These are phyloP conservation scores for Dorcoceras hygrometricum DNA, from an alignment of 257 asterid genomes.

Conservation along the genomic window DNA sequence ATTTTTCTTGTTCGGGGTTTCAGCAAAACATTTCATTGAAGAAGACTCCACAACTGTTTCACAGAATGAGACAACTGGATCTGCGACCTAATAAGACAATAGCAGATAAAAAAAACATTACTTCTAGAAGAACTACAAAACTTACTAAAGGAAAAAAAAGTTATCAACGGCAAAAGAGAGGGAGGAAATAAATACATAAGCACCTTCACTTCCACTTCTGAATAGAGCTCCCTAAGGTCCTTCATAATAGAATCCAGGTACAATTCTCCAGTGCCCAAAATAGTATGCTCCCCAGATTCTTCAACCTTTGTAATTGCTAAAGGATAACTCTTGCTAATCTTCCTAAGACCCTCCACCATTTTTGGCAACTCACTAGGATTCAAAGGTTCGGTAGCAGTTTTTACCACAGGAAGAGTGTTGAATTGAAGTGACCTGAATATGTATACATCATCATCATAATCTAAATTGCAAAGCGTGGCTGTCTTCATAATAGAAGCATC, in stretches of 20 bases:
- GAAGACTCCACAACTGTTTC: slow-evolving; percentile 98
- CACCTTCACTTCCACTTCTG: slow-evolving; percentile 99
- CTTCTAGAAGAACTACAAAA: slow-evolving; percentile 1
- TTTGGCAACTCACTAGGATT: slow-evolving; percentile 97
- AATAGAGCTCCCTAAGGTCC: slow-evolving; percentile 96
- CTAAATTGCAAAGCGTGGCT: slow-evolving; percentile 83
- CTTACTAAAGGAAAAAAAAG: neutral
- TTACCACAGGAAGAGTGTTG: slow-evolving; percentile 95
- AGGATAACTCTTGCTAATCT: slow-evolving; percentile 98
- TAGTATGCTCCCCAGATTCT: slow-evolving; percentile 98
- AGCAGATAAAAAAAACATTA: slow-evolving; percentile 15
- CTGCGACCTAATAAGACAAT: slow-evolving; percentile 71
- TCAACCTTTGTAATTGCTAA: slow-evolving; percentile 95
- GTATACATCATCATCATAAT: slow-evolving; percentile 77
- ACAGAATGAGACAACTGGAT: slow-evolving; percentile 97
- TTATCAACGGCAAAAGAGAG: neutral
- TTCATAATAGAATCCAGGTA: slow-evolving; percentile 96
- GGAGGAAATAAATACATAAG: slow-evolving; percentile 8
- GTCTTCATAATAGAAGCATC: slow-evolving; percentile 99
- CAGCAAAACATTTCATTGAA: slow-evolving; percentile 97
- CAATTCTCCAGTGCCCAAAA: slow-evolving; percentile 92
- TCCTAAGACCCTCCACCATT: slow-evolving; percentile 98
- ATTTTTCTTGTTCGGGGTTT: slow-evolving; percentile 95
- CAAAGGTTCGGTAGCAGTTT: slow-evolving; percentile 97
- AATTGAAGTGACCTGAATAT: slow-evolving; percentile 93